Evolutionary conservation across 2,329 filamentous ascomycete species (phyloP), one percentile per base, ranked within the genome.

Genomic region (Penicillium verrucosum): DNA sequence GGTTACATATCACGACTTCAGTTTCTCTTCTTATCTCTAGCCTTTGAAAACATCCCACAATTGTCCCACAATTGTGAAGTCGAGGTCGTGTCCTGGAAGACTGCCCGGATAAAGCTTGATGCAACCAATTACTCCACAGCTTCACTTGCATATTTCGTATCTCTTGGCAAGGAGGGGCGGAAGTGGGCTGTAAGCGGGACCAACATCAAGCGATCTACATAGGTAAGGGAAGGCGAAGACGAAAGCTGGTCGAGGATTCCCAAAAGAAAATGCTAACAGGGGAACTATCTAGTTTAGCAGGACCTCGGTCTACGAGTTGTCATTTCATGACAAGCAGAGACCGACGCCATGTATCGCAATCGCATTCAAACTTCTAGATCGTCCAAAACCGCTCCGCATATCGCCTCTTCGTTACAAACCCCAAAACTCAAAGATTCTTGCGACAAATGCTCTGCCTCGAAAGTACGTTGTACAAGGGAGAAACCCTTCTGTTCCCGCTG

Each of bases 401-500:
- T 5, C 6, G 8, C 16, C 4, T 10, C 34, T 4, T 40, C 40
- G 1, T 41, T 41, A 29, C 38, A 42, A 14, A 14, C 29, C 21
- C 30, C 18, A 16, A 52, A 52, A n/a, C 49, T 52, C 21, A 52
- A 52, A 12, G 50, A 52, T 45, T 52, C 50, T 5, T 63, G 61
- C 18, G 60, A 62, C 34, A 56, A 34, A 32, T 63, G 62, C 32
- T 60, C 62, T 14, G n/a, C 52, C 36, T 64, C 62, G 2, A 65
- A 65, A 32, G 52, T 65, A 11, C 55, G 57, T 21, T 65, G 61
- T 36, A 57, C 56, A 9, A 65, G 62, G 44, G 51, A 55, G 23
- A 64, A 60, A 14, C 62, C 62, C 4, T 48, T 41, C 5, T 64
- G 62, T 51, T 34, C 56, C 10, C 61, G 62, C 10, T 65, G 62